These are phyloP conservation scores for Fusarium marasasianum DNA, from an alignment of 2,329 filamentous ascomycete genomes.

Conservation along the genomic window DNA sequence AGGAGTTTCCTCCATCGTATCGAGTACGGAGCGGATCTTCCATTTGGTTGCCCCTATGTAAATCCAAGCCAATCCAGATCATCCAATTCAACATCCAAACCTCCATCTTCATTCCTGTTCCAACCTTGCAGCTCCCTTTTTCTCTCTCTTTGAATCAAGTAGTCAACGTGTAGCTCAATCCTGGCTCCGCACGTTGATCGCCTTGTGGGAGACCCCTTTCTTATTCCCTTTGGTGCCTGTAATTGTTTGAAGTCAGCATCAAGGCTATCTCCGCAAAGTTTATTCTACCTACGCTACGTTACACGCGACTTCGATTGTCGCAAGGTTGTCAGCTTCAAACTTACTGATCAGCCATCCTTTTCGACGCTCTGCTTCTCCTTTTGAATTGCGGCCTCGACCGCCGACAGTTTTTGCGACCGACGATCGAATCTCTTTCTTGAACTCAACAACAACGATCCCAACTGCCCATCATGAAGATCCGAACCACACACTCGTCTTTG, in stretches of 20 bases:
- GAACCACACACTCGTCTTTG: slow-evolving; percentile 62
- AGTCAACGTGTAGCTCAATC: slow-evolving; percentile 3
- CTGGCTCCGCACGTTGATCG: neutral
- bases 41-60: slow-evolving; percentile 29
- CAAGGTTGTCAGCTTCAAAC: slow-evolving; percentile 16
- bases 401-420: slow-evolving; percentile 14
- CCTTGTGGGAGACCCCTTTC: neutral
- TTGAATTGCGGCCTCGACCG: slow-evolving; percentile 19
- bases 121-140: slow-evolving; percentile 22
- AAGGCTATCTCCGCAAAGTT: slow-evolving; percentile 19
- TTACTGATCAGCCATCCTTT: neutral
- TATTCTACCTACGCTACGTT: slow-evolving; percentile 29
- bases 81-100: slow-evolving; percentile 29
- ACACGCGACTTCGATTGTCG: slow-evolving; percentile 29
- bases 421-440: neutral
- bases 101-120: slow-evolving; percentile 32
- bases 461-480: slow-evolving; percentile 65
- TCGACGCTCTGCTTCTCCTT: neutral
- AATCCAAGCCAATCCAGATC: slow-evolving; percentile 33
- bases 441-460: neutral
- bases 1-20: slow-evolving; percentile 5
- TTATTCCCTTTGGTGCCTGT: neutral
- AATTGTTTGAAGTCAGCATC: slow-evolving; percentile 23
- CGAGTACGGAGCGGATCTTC: slow-evolving; percentile 28
- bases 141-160: slow-evolving; percentile 19